Evolutionary conservation across 2,329 filamentous ascomycete species (phyloP), one percentile per base, ranked within the genome.

Genomic region (Macrophomina phaseolina): DNA sequence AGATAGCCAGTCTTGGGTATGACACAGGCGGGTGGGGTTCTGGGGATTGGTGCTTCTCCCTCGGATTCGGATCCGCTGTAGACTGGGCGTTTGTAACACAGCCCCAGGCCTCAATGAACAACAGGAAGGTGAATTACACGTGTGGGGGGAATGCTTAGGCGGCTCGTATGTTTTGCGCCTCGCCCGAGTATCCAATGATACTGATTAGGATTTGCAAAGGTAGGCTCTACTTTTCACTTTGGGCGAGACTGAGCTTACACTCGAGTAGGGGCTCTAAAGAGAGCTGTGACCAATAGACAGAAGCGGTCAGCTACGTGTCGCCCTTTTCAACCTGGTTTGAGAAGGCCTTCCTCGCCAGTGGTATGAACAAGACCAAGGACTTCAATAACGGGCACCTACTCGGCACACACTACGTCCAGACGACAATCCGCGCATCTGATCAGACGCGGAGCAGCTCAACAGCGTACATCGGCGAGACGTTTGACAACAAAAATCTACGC

Each of bases 381-480:
- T 69, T 76, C 48, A 74, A 68, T 58, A 72, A 69, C 60, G 74
- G 74, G 1, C 51, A 38, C 11, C 23, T 76, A 14, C 58, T 68
- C 6, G 74, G 74, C 28, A 70, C 69, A 3, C 70, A 70, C 32
- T 74, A 70, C 69, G 65, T 69, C 3, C 63, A 74, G 0, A 73
- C 71, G 0, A 80, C 77, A 0, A 75, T 81, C 58, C 71, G 75
- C n/a, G 70, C 69, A 2, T 69, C 56, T 6, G 53, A 72, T 62
- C 69, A 71, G 4, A 74, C 71, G 9, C 68, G 73, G 9, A 70
- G 69, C 48, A 68, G 71, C 3, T 74, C 72, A 0, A 68, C 71
- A 34, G 72, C 65, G 42, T 71, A 68, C 56, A 73, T 72, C 28
- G 28, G 60, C 3, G 32, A n/a, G 8, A 53, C 34, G 7, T 23